Evolutionary conservation across 192 early-diverging fungal species (phyloP).

Genomic region (Obelidium mucronatum): DNA sequence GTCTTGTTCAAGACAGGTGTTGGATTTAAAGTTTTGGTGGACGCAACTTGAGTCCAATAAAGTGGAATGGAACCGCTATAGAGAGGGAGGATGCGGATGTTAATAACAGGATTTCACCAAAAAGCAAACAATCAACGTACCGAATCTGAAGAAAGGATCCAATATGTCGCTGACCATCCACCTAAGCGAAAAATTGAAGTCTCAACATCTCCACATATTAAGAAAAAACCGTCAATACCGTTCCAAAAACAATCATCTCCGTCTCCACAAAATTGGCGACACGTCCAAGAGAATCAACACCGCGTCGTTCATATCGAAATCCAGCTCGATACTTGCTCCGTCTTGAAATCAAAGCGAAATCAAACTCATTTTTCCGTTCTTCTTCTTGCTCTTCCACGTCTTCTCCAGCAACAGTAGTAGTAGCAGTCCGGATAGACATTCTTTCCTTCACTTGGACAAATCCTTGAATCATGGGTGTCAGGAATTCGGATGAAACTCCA

Average conservation of each 20-base stretch:
- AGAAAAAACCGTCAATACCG: not conserved
- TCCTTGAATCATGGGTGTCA: constrained; percentile 25
- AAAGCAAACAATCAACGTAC: too few species aligned
- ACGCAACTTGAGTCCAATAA: constrained; percentile 91
- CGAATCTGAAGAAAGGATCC: constrained; percentile 89
- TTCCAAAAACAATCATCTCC: constrained; percentile 79
- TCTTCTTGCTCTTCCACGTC: not conserved
- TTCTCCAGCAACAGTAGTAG: not conserved
- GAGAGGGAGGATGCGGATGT: not conserved
- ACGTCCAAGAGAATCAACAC: constrained; percentile 89
- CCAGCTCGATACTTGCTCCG: constrained; percentile 76
- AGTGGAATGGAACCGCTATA: constrained; percentile 94
- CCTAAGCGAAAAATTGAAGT: not conserved
- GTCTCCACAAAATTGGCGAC: constrained; percentile 99
- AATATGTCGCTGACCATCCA: constrained; percentile 60
- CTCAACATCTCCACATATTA: not conserved
- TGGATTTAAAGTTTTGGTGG: constrained; percentile 71
- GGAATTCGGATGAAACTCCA: not conserved
- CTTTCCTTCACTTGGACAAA: constrained; percentile 12
- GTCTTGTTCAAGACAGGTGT: constrained; percentile 11
- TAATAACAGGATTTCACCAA: not conserved
- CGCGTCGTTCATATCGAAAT: constrained; percentile 92
- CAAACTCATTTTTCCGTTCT: not conserved
- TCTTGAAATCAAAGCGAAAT: constrained; percentile 13
- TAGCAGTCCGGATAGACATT: not conserved